phyloP scores from a whole-genome alignment of 768 basidiomycete genomes.

The Amanita rubescens region DNA sequence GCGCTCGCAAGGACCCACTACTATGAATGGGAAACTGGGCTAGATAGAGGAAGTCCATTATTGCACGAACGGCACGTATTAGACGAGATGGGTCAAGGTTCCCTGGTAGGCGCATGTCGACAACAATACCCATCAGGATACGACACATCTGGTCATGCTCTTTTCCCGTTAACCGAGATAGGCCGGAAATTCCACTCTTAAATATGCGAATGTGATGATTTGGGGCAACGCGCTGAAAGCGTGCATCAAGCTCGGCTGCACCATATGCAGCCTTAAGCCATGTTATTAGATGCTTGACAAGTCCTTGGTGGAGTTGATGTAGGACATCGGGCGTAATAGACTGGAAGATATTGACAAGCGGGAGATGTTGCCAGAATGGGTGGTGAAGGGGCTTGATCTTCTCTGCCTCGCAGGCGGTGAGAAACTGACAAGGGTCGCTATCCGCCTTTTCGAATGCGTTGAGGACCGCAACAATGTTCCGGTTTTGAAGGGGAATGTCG shows the following conservation, averaged over 20 bases:
- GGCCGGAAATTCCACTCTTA: constrained; percentile 23
- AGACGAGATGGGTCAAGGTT: background rate
- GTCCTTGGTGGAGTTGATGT: constrained; percentile 35
- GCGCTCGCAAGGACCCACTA: background rate
- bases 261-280: constrained; percentile 20
- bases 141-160: constrained; percentile 8
- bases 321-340: constrained; percentile 32
- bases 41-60: constrained; percentile 21
- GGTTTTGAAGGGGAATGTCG: background rate
- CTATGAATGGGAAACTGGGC: constrained; percentile 10
- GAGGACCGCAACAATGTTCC: background rate
- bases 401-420: background rate
- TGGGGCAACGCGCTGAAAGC: constrained; percentile 18
- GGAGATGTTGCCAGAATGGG: constrained; percentile 24
- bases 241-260: constrained; percentile 21
- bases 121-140: constrained; percentile 7
- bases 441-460: background rate
- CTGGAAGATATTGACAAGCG: constrained; percentile 25
- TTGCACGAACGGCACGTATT: constrained; percentile 2
- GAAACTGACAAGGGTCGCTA: background rate
- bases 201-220: constrained; percentile 23
- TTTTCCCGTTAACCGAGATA: constrained; percentile 13
- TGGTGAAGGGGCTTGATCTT: background rate
- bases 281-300: constrained; percentile 28
- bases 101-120: background rate